Evolutionary conservation across 176 grass and related monocot genomes (phyloP).

Genomic region (Triticum dicoccoides): DNA sequence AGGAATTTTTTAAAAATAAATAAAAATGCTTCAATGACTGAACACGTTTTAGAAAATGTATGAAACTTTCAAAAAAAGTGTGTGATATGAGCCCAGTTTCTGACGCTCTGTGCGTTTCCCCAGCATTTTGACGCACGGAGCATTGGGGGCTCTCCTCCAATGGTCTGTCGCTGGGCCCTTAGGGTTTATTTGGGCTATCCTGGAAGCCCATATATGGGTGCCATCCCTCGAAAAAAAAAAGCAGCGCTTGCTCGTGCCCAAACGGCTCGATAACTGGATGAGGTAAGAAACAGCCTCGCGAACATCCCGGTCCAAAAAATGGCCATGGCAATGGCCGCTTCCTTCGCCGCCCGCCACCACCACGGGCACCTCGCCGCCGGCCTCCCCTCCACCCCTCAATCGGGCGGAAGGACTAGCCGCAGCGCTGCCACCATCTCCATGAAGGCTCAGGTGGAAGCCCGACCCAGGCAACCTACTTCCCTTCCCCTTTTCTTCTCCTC

Average conservation of each 20-base stretch:
- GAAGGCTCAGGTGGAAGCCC: conserved; percentile 36
- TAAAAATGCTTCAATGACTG: too few relatives aligned
- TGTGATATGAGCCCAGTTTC: too few relatives aligned
- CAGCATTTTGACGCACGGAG: too few relatives aligned
- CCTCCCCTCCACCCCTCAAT: not conserved
- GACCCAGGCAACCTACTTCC: not conserved
- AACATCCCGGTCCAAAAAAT: conserved; percentile 16
- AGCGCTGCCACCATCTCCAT: conserved; percentile 29
- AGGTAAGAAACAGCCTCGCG: not conserved
- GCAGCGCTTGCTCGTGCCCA: not conserved
- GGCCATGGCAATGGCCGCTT: conserved; percentile 34
- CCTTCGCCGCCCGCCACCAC: conserved; percentile 17
- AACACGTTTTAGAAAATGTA: too few relatives aligned
- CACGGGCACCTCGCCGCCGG: conserved; percentile 11
- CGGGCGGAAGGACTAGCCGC: not conserved
- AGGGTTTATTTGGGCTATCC: too few relatives aligned
- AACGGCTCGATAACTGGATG: conserved; percentile 26
- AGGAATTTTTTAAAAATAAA: too few relatives aligned
- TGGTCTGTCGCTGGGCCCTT: too few relatives aligned
- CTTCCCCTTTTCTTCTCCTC: not conserved
- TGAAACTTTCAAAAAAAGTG: too few relatives aligned
- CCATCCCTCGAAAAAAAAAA: too few relatives aligned
- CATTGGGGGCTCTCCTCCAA: too few relatives aligned
- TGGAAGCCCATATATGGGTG: too few relatives aligned
- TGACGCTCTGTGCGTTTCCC: too few relatives aligned